phyloP scores from a whole-genome alignment of 306 rosid species.

The Ormosia emarginata region DNA sequence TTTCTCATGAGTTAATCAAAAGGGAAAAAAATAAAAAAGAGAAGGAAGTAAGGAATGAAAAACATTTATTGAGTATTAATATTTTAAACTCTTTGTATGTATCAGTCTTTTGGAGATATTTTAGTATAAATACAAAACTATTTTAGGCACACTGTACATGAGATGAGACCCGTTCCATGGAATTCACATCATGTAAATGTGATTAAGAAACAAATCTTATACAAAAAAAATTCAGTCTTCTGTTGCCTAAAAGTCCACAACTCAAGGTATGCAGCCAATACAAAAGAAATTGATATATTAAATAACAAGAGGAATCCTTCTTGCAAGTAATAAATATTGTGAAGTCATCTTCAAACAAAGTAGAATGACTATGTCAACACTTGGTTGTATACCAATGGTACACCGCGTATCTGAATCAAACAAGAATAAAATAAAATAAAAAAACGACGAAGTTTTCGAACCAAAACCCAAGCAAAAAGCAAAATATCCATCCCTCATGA shows the following conservation, averaged over 20 bases:
- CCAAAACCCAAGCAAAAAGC: not conserved
- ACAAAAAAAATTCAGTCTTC: not conserved
- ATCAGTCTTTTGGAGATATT: too few relatives aligned
- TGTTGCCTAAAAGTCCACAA: not conserved
- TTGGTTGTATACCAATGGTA: not conserved
- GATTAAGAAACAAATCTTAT: too few relatives aligned
- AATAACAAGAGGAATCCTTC: not conserved
- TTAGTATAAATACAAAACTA: too few relatives aligned
- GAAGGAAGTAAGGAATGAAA: too few relatives aligned
- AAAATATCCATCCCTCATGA: not conserved
- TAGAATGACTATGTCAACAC: not conserved
- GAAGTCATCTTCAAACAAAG: not conserved
- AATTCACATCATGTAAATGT: too few relatives aligned
- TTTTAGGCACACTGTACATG: too few relatives aligned
- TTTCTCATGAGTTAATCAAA: too few relatives aligned
- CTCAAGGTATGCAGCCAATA: not conserved
- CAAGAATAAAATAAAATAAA: not conserved
- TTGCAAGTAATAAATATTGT: too few relatives aligned
- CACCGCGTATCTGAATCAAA: not conserved
- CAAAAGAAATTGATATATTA: not conserved
- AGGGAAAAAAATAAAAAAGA: too few relatives aligned
- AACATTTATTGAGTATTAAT: too few relatives aligned
- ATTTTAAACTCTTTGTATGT: too few relatives aligned
- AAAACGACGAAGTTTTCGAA: not conserved
- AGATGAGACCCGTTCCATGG: too few relatives aligned